These are phyloP conservation scores for Cercospora zeina DNA, from an alignment of 2,329 filamentous ascomycete species.

Conservation along the genomic window DNA sequence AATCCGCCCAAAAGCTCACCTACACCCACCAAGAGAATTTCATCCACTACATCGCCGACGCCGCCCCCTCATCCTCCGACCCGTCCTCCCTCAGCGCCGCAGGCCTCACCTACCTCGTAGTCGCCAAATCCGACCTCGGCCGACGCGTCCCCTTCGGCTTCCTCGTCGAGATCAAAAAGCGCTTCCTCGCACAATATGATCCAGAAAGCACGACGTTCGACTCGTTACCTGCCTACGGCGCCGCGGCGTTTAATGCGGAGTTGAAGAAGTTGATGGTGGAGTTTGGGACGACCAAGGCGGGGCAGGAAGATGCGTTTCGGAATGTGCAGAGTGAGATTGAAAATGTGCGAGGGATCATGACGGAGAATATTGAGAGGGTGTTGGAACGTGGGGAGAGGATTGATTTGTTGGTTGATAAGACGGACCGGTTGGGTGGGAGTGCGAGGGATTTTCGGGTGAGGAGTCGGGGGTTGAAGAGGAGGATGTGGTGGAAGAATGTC, in stretches of 20 bases:
- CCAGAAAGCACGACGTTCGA: slow-evolving; percentile 69
- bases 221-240: slow-evolving; percentile 83
- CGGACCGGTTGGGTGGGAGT: slow-evolving; percentile 82
- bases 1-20: slow-evolving; percentile 79
- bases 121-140: slow-evolving; percentile 77
- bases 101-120: slow-evolving; percentile 86
- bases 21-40: slow-evolving; percentile 82
- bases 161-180: slow-evolving; percentile 84
- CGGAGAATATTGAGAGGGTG: slow-evolving; percentile 86
- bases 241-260: slow-evolving; percentile 79
- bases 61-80: slow-evolving; percentile 43
- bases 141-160: slow-evolving; percentile 91
- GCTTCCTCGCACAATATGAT: slow-evolving; percentile 73
- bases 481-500: slow-evolving; percentile 99
- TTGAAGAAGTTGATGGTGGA: slow-evolving; percentile 77
- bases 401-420: slow-evolving; percentile 93
- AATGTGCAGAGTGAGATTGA: slow-evolving; percentile 90
- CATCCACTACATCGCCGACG: slow-evolving; percentile 92
- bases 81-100: slow-evolving; percentile 53
- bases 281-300: slow-evolving; percentile 74
- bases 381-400: slow-evolving; percentile 89
- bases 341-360: slow-evolving; percentile 89
- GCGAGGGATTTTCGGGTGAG: slow-evolving; percentile 88
- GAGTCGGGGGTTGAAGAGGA: slow-evolving; percentile 79
- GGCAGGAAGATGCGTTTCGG: slow-evolving; percentile 76